Base-by-base conservation (phyloP, 306 rosid genomes). In the Quercus mongolica region DNA sequence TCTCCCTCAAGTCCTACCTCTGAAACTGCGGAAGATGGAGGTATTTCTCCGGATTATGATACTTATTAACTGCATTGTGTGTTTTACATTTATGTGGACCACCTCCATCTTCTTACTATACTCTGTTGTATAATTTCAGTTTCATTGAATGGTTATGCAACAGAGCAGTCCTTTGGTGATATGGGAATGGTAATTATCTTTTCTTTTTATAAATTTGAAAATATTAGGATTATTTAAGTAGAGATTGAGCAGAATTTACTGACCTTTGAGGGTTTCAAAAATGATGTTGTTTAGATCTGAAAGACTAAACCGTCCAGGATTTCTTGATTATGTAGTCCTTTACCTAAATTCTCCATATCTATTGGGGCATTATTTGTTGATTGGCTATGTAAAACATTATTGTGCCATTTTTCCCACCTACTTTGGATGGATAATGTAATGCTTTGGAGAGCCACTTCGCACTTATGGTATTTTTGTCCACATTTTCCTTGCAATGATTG, bases 1-100 rank as follows among this genome's bases (percentile, higher is more conserved):
- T 77, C 86, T 77, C 79, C 88, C 68, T 87, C 88, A 73, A 90
- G 91, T 85, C 77, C 93, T 81, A 82, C 85, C 21, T 89, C 93
- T 63, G 92, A 82, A 78, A 71, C 77, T 79, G 86, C 71, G 68
- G 88, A 84, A 62, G 87, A 89, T 86, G 88, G 85, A 61, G 86
- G 89, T 80, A 85, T 84, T 87, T 76, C 75, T 7, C 70, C 81
- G 56, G 81, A 52, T 79, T 63, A 46, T 77, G 33, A 74, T 77
- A 46, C 82, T 75, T 67, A 20, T 76, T 55, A 56, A 71, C 74
- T 67, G 35, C 57, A 51, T 56, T 46, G 19, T 68, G 59, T 55
- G 74, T 67, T 80, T 77, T 80, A 35, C 44, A 76, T 78, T 70
- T 59, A 63, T 76, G 49, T 83, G 78, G 28, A 41, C 26, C 14